Conservation (phyloP, 345 rosid genomes). For the Cardamine resedifolia region DNA sequence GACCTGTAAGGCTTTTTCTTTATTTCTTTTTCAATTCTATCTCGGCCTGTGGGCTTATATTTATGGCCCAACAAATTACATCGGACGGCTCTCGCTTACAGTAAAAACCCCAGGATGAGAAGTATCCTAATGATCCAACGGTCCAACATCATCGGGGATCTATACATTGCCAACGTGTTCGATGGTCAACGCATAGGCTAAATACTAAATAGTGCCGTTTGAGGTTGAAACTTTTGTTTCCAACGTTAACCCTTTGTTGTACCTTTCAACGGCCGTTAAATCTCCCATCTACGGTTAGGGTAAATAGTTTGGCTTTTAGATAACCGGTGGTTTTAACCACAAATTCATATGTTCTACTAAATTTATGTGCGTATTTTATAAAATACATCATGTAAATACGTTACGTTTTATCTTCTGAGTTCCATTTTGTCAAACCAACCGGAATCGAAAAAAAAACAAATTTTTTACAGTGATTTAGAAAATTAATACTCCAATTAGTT, state of each 20-base stretch:
- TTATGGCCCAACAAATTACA: background rate
- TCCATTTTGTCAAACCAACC: background rate
- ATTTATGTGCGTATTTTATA: background rate
- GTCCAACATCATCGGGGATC: background rate
- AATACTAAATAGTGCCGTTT: conserved; percentile 64
- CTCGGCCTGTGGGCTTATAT: no score
- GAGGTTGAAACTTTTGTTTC: conserved; percentile 54
- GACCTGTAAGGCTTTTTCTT: no score
- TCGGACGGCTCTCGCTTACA: background rate
- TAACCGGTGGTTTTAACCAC: background rate
- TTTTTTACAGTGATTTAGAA: background rate
- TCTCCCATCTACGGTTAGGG: background rate
- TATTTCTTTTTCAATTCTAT: no score
- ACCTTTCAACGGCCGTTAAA: conserved; percentile 47
- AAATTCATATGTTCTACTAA: background rate
- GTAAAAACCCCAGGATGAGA: background rate
- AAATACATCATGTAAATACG: no score
- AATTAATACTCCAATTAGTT: background rate
- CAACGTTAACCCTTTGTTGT: conserved; percentile 30
- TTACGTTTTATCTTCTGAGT: background rate
- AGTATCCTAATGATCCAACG: background rate
- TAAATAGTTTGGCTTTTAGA: background rate
- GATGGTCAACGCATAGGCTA: background rate
- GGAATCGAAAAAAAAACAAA: background rate
- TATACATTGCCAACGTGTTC: background rate